A percentile compares a stretch with the other conserved stretches of the same genome.
phyloP scores from a whole-genome alignment of 2,329 filamentous ascomycete genomes.

The Anthostomella pinea region DNA sequence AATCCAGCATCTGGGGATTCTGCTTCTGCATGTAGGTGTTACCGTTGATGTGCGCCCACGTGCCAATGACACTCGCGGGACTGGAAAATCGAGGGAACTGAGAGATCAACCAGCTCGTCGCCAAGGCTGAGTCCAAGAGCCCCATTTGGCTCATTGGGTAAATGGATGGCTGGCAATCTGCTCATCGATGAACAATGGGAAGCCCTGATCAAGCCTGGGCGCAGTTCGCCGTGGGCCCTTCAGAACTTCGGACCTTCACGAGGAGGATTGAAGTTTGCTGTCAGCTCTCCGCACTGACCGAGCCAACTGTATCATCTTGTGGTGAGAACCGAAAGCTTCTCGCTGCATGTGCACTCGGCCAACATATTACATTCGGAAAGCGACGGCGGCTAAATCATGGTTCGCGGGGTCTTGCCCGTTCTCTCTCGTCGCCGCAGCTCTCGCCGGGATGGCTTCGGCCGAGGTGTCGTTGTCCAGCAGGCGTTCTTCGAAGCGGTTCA shows the following conservation, averaged over 20 bases:
- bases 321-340: neutral
- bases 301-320: too few relatives aligned
- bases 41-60: neutral
- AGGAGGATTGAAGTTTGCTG: too few relatives aligned
- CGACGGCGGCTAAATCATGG: constrained; percentile 19
- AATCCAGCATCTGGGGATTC: neutral
- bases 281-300: too few relatives aligned
- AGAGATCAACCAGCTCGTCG: neutral
- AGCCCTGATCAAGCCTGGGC: too few relatives aligned
- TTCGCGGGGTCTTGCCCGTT: constrained; percentile 10
- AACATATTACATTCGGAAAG: too few relatives aligned
- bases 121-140: neutral
- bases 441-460: constrained; percentile 21
- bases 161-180: too few relatives aligned
- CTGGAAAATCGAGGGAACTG: too few relatives aligned
- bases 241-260: too few relatives aligned
- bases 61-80: neutral
- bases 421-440: constrained; percentile 14
- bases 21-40: neutral
- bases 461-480: constrained; percentile 50
- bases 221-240: too few relatives aligned
- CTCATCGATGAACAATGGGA: too few relatives aligned
- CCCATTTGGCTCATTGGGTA: neutral
- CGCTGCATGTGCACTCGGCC: neutral
- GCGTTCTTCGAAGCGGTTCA: constrained; percentile 46